Conservation (phyloP, 306 rosid genomes). For the Citrullus mucosospermus region DNA sequence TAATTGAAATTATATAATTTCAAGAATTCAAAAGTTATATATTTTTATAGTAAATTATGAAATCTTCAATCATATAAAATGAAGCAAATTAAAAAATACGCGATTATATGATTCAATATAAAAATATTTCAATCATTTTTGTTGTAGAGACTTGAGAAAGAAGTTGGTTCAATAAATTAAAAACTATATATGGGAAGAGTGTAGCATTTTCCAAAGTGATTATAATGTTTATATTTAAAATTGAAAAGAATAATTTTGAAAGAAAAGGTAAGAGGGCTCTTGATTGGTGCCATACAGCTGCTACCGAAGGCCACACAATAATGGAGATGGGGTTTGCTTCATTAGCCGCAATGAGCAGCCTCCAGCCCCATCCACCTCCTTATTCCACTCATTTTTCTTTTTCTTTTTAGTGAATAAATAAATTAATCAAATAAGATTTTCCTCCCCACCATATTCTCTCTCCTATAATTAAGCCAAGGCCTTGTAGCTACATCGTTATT, state of each 20-base stretch:
- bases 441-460: background rate
- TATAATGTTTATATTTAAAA: background rate
- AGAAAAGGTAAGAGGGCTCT: background rate
- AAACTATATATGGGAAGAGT: background rate
- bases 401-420: background rate
- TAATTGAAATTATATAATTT: too few relatives aligned
- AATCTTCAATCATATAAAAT: background rate
- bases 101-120: background rate
- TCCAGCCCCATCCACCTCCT: background rate
- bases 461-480: background rate
- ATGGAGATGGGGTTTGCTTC: slow-evolving; percentile 1
- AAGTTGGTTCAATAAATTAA: background rate
- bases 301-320: background rate
- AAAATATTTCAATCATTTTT: background rate
- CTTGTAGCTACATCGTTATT: background rate
- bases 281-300: slow-evolving; percentile 2
- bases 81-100: background rate
- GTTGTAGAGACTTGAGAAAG: background rate
- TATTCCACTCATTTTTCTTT: background rate
- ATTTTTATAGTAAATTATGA: background rate
- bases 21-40: too few relatives aligned
- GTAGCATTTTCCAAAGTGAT: background rate
- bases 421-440: background rate
- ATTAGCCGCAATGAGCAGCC: background rate
- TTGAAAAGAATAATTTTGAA: background rate